phyloP scores from a whole-genome alignment of 2,329 filamentous ascomycete species.

The Pseudogymnoascus verrucosus region DNA sequence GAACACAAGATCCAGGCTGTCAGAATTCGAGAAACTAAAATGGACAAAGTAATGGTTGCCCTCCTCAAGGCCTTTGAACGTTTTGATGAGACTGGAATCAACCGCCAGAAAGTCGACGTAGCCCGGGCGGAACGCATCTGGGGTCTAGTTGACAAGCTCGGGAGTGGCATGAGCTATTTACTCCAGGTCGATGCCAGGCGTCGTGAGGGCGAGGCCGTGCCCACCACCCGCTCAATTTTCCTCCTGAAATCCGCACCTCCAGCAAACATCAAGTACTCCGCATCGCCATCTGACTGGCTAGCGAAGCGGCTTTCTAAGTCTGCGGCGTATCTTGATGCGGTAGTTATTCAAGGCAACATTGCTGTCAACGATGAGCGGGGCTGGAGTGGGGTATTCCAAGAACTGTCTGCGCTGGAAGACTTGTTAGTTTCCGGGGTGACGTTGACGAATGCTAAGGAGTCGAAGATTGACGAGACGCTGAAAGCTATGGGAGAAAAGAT shows the following conservation, averaged over 20 bases:
- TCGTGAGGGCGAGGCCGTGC: constrained; percentile 6
- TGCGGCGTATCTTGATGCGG: neutral
- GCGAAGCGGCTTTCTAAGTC: neutral
- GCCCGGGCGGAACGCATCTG: constrained; percentile 3
- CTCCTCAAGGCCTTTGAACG: constrained; percentile 5
- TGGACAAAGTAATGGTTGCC: constrained; percentile 1
- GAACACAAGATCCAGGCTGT: constrained; percentile 10
- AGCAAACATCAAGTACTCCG: neutral
- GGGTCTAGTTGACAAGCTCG: constrained; percentile 7
- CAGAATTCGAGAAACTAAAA: constrained; percentile 1
- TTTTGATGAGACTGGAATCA: constrained; percentile 7
- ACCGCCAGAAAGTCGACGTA: neutral
- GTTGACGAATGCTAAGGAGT: neutral
- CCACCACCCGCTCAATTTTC: constrained; percentile 10
- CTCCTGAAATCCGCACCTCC: constrained; percentile 12
- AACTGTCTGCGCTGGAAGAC: constrained; percentile 9
- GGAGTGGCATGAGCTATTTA: constrained; percentile 9
- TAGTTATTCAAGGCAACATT: neutral
- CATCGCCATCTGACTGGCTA: constrained; percentile 7
- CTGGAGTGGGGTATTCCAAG: constrained; percentile 5
- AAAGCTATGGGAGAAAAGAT: constrained; percentile 4
- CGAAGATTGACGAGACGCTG: constrained; percentile 1
- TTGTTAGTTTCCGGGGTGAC: constrained; percentile 6
- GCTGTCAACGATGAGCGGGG: constrained; percentile 4
- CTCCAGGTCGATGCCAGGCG: neutral